Conservation (phyloP, 305 asterid species). For the Solanum hybrid region DNA sequence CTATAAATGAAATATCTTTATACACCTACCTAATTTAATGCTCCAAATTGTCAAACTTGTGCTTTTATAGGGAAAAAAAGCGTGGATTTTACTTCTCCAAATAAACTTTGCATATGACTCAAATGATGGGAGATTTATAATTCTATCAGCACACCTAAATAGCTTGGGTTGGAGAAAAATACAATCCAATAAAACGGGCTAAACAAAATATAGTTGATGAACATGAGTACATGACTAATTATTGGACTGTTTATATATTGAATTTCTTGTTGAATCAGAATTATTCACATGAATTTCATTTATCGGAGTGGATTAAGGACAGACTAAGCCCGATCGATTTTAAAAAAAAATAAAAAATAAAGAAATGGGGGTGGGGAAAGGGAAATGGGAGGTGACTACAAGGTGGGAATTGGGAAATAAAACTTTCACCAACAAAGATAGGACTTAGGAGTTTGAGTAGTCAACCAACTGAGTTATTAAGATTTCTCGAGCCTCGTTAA, state of each 20-base stretch:
- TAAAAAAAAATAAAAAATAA: accelerated
- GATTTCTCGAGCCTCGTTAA: not conserved
- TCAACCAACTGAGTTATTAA: too few relatives aligned
- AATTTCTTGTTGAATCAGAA: not conserved
- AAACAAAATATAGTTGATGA: not conserved
- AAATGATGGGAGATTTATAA: not conserved
- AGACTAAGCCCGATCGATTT: not conserved
- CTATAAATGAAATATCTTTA: not conserved
- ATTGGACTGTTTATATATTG: not conserved
- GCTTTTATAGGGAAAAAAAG: not conserved
- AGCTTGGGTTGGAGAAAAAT: not conserved
- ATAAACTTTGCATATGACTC: not conserved
- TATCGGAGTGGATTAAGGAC: not conserved
- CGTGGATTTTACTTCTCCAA: not conserved
- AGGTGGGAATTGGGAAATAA: too few relatives aligned
- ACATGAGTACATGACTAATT: not conserved
- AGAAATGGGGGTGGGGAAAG: not conserved
- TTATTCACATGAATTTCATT: not conserved
- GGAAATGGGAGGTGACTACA: too few relatives aligned
- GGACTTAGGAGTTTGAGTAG: not conserved
- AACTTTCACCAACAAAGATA: not conserved
- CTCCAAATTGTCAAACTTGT: not conserved
- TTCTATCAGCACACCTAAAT: not conserved
- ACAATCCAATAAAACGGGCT: not conserved
- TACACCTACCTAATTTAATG: not conserved